Percentiles rank a stretch among this genome's conserved stretches.
Conservation (phyloP, 2,329 filamentous ascomycete species). For the Sclerotinia glacialis region DNA sequence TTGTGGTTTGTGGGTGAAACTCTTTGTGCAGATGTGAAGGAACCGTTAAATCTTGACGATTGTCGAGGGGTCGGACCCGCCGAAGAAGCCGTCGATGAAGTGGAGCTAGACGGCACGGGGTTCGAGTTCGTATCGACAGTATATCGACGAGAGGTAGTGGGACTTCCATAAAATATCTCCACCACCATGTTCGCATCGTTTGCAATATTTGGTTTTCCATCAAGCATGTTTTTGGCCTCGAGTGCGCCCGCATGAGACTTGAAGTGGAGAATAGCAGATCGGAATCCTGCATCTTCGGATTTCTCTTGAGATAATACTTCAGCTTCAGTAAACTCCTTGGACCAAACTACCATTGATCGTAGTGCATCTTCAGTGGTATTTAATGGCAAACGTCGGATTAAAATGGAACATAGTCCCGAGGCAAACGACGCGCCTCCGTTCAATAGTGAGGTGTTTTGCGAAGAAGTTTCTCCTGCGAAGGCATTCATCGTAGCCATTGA, state of each 20-base stretch:
- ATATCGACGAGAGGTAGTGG: conserved; percentile 47
- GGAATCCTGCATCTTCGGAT: conserved; percentile 50
- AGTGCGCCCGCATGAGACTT: conserved; percentile 51
- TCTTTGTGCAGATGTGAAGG: conserved; percentile 49
- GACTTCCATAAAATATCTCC: conserved; percentile 50
- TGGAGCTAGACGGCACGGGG: conserved; percentile 42
- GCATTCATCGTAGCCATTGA: conserved; percentile 38
- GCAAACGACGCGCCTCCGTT: conserved; percentile 29
- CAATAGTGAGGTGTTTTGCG: conserved; percentile 29
- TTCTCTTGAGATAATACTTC: conserved; percentile 51
- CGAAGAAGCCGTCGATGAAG: conserved; percentile 45
- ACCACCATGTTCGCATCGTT: conserved; percentile 54
- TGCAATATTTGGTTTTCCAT: conserved; percentile 53
- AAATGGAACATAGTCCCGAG: conserved; percentile 43
- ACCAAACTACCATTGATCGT: conserved; percentile 57
- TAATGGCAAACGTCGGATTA: conserved; percentile 54
- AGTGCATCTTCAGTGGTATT: conserved; percentile 55
- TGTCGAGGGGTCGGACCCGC: conserved; percentile 35
- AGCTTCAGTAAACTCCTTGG: conserved; percentile 52
- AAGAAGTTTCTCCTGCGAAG: conserved; percentile 33
- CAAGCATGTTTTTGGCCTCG: conserved; percentile 56
- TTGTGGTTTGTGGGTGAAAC: conserved; percentile 57
- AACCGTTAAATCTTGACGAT: conserved; percentile 54
- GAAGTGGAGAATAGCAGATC: conserved; percentile 54
- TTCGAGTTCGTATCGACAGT: conserved; percentile 50